Evolutionary conservation across 176 grass and related monocot genomes (phyloP).

Genomic region (Musa itinerans): DNA sequence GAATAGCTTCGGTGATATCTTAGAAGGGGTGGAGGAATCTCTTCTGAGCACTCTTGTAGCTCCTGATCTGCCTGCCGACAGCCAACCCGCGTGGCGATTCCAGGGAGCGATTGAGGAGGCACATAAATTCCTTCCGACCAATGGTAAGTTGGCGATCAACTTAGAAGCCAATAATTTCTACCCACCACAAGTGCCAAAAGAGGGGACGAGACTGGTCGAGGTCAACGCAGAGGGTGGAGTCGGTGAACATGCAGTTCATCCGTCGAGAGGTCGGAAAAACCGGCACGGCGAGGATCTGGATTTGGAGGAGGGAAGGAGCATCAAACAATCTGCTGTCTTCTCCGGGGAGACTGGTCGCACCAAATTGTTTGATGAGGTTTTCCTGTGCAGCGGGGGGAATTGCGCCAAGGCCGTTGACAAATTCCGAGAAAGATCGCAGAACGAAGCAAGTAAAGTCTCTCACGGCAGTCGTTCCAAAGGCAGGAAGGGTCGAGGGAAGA

Average conservation of each 20-base stretch:
- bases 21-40: conserved; percentile 14
- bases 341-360: conserved; percentile 45
- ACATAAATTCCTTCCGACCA: conserved; percentile 52
- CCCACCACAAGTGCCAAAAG: conserved; percentile 6
- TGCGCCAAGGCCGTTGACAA: conserved; percentile 59
- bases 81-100: conserved; percentile 53
- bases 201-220: conserved; percentile 27
- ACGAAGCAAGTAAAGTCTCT: conserved; percentile 32
- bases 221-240: conserved; percentile 29
- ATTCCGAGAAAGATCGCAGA: conserved; percentile 48
- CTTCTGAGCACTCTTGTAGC: background rate
- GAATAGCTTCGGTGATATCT: conserved; percentile 11
- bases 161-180: conserved; percentile 26
- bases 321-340: conserved; percentile 64
- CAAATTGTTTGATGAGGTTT: conserved; percentile 79
- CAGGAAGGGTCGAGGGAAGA: conserved; percentile 66
- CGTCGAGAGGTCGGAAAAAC: conserved; percentile 66
- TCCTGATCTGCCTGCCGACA: conserved; percentile 17
- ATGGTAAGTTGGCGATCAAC: conserved; percentile 61
- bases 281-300: conserved; percentile 54
- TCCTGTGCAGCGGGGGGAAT: conserved; percentile 58
- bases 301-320: conserved; percentile 67
- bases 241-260: conserved; percentile 10
- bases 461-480: conserved; percentile 39
- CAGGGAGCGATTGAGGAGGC: conserved; percentile 48